Evolutionary conservation across 163 green algal genomes (phyloP), one percentile per base, ranked within the genome.

Genomic region (Chlamydomonas reinhardtii): DNA sequence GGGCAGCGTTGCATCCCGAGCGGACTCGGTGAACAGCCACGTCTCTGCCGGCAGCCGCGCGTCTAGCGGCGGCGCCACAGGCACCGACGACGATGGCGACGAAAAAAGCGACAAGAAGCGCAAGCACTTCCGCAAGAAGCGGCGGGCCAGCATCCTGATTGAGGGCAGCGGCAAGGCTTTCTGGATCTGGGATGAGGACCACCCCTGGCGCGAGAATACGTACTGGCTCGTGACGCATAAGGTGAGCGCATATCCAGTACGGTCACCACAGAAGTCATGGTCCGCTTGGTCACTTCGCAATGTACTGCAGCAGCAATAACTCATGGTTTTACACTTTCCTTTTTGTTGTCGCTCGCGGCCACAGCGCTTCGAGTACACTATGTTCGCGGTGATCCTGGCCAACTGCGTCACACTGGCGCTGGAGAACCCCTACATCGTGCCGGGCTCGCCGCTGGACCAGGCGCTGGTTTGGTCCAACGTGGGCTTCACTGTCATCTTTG

Each of bases 361-460:
- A 83, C 88, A 85, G 65, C 56, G 59, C 20, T 97, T 96, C 80
- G 95, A 98, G 78, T 94, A 95, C 61, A n/a, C 92, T 68, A 96
- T 97, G 89, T 91, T 96, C 20, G 71, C 92, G 52, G 73, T 96
- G 72, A 96, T 98, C 66, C 35, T 96, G n/a, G 74, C 96, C 59
- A 96, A 92, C 88, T 97, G 94, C 85, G 82, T 93, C 22, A 76
- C 83, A 6, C 95, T 98, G 92, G 82, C 89, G 27, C 35, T 92
- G 61, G 89, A 92, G 82, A 84, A 73, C 65, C 89, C 89, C 9
- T 88, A 75, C 85, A 56, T 89, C 12, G 48, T 24, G 17, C 19
- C 35, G 1, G 89, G 76, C 70, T 79, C 61, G 34, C n/a, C 65
- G 11, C 22, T 86, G 64, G 80, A 82, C 39, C 16, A 73, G 56